Base-by-base conservation (phyloP, 345 rosid species). In the Noccaea caerulescens region DNA sequence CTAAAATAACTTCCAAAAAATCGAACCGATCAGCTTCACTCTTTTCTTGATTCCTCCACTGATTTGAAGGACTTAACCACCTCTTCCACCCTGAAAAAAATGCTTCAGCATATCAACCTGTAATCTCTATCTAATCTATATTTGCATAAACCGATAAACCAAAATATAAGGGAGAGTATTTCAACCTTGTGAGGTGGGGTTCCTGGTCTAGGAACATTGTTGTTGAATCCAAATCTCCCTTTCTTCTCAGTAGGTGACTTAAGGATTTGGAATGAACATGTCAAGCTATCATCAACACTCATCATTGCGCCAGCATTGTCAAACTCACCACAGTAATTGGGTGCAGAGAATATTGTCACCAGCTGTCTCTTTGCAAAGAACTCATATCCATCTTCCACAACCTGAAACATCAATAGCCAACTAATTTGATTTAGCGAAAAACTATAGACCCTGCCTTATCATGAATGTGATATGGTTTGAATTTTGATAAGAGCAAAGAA, bases 271-370 rank as follows among this genome's bases (percentile, higher is more conserved):
- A 63, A 63, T n/a, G 68, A 63, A 46, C 68, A 63, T 4, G 68
- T 63, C 55, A 63, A 63, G 43, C 68, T 63, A 63, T 63, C 68
- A 43, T 60, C 66, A 42, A 60, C 66, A 27, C 66, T 60, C 66
- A 60, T 60, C 66, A 60, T 60, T 8, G 66, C 66, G 8, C 66
- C 66, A 60, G 66, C 66, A 43, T 60, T 60, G 34, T 60, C 66
- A 43, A 60, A 60, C 51, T 60, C 66, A 9, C 66, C 66, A 42
- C 66, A 60, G 66, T 60, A 60, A 60, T 60, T 60, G 38, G 66
- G 66, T n/a, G 66, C 66, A 43, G 66, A 60, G 51, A 60, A 60
- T 42, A 60, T 60, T 1, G 68, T 63, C 43, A 63, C 68, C 14
- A 63, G 55, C 10, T 63, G 68, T 46, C 68, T 63, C 41, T 46